Evolutionary conservation across 441 rosid genomes (phyloP), one percentile per base, ranked within the genome.

Genomic region (Arabidopsis hybrid): DNA sequence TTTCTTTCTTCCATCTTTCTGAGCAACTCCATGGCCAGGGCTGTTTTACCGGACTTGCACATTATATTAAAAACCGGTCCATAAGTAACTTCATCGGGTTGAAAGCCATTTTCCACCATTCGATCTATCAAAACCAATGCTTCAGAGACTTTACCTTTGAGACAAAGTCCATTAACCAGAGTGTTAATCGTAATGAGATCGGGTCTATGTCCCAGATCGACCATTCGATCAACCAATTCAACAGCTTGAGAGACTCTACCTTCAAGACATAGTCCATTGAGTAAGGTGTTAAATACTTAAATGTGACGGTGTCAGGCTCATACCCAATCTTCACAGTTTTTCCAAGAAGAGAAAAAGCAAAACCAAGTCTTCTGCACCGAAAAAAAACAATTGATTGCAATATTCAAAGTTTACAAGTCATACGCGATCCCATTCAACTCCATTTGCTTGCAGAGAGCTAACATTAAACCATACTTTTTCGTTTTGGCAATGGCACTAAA

Each of bases 121-220:
- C 11, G 34, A 68, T 56, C 63, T 0, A 68, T 16, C 0, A 68
- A 56, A 55, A 6, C 63, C 8, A 67, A 0, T 0, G 62, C 51
- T 61, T 71, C 68, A 51, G 11, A 50, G 0, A 60, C 52, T n/a
- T 31, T 40, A 61, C 68, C 43, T 2, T 55, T 11, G 18, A 67
- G 53, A 67, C 63, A 14, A 1, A 72, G 26, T 52, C 69, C 62
- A 40, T 72, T 72, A 34, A 60, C 4, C 1, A 71, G 8, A 11
- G 51, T 14, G 60, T 1, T 71, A 5, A 70, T 12, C 9, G 40
- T 70, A 0, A 70, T 4, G 39, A 60, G 50, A 40, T 60, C 0
- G 2, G 75, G 75, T 17, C 1, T 39, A 2, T 4, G 35, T 0
- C 8, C 1, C n/a, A 14, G 13, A 13, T 34, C 58, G 0, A 60